Percentiles rank a stretch among this genome's conserved stretches.
Evolutionary conservation across 257 asterid genomes (phyloP).

Genomic region (Gynochthodes officinalis): DNA sequence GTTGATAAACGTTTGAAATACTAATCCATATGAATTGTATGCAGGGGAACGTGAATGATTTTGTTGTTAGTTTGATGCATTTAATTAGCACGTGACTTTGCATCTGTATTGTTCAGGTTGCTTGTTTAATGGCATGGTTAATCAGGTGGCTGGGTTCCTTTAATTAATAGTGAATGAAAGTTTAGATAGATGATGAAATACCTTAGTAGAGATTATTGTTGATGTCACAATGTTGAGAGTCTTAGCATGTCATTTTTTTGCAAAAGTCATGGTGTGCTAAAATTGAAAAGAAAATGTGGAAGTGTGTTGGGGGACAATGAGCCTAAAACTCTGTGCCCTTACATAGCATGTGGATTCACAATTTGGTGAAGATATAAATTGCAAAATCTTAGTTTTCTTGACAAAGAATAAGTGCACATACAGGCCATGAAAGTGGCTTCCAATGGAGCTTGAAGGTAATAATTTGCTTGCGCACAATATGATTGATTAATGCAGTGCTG

Average conservation of each 20-base stretch:
- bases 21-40: neutral
- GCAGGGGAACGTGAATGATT: neutral
- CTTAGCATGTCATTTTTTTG: no score
- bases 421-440: neutral
- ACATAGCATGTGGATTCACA: neutral
- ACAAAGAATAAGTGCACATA: neutral
- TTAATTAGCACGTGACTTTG: neutral
- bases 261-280: neutral
- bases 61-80: neutral
- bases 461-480: neutral
- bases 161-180: neutral
- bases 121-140: neutral
- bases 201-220: neutral
- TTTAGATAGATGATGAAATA: no score
- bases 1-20: neutral
- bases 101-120: neutral
- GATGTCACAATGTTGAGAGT: neutral
- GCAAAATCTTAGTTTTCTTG: neutral
- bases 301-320: neutral
- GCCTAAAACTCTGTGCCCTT: neutral
- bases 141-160: neutral
- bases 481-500: neutral
- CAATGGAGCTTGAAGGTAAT: constrained; percentile 2
- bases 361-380: neutral
- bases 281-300: neutral